Conservation (phyloP, 805 yeast species). For the Candida pseudofarinosa region DNA sequence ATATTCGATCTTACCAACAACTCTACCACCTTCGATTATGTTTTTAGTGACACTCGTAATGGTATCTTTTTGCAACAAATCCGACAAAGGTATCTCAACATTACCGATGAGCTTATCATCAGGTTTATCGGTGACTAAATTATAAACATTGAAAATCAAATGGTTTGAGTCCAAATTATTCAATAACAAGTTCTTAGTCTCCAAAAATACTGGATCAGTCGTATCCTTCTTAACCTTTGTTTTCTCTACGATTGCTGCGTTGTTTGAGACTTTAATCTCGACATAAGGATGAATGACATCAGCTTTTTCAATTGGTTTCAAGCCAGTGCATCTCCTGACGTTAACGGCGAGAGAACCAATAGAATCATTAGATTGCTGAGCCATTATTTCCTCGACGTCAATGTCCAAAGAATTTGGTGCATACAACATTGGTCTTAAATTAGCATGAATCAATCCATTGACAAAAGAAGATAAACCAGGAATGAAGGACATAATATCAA, state of each 20-base stretch:
- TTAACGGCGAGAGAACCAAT: conserved; percentile 67
- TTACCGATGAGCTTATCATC: conserved; percentile 48
- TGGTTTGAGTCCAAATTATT: conserved; percentile 51
- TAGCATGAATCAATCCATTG: conserved; percentile 63
- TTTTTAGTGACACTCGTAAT: conserved; percentile 42
- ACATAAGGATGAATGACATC: conserved; percentile 56
- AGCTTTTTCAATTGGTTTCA: conserved; percentile 40
- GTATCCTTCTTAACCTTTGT: conserved; percentile 57
- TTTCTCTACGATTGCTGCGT: conserved; percentile 42
- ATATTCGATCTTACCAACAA: conserved; percentile 56
- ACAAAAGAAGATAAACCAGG: conserved; percentile 78
- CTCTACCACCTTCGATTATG: conserved; percentile 47
- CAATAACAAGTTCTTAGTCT: conserved; percentile 57
- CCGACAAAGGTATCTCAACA: conserved; percentile 53
- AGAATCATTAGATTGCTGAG: conserved; percentile 60
- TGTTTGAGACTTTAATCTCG: conserved; percentile 31
- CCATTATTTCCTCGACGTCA: conserved; percentile 69
- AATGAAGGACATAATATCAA: conserved; percentile 78
- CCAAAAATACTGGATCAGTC: conserved; percentile 62
- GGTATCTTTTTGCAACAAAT: conserved; percentile 52
- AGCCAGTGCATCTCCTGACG: conserved; percentile 47
- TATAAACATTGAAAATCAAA: conserved; percentile 50
- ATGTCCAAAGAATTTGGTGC: conserved; percentile 79
- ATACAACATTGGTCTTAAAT: conserved; percentile 71
- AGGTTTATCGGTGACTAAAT: conserved; percentile 50